These are phyloP conservation scores for Phytopythium mirpurense DNA, from an alignment of 352 stramenopile species.

Conservation along the genomic window DNA sequence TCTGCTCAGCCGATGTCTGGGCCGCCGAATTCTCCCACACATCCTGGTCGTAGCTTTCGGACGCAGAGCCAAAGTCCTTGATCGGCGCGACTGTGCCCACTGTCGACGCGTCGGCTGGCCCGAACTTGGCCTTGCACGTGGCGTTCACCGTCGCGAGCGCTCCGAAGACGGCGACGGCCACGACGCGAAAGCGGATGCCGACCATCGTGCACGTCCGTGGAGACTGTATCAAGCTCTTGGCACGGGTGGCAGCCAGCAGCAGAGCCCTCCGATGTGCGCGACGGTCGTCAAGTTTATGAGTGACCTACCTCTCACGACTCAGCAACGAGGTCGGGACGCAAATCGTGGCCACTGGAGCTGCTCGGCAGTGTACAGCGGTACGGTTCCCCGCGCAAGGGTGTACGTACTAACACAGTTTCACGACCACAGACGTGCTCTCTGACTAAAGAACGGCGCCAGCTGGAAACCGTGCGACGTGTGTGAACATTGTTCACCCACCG, in stretches of 20 bases:
- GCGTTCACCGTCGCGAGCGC: background rate
- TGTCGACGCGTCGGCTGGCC: background rate
- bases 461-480: no score
- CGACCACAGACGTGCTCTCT: no score
- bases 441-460: no score
- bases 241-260: background rate
- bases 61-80: background rate
- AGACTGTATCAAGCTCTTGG: background rate
- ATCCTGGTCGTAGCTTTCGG: slow-evolving; percentile 1
- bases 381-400: no score
- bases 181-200: background rate
- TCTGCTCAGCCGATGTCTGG: background rate
- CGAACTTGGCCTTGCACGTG: slow-evolving; percentile 1
- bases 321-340: no score
- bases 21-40: background rate
- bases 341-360: no score
- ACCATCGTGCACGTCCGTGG: background rate
- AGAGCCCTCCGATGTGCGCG: no score
- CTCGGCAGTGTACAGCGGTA: no score
- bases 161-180: slow-evolving; percentile 3
- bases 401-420: no score
- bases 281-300: background rate
- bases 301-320: no score
- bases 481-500: no score
- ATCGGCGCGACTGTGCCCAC: background rate